Base-by-base conservation (phyloP, 352 stramenopile species). In the Pythium angustatum region DNA sequence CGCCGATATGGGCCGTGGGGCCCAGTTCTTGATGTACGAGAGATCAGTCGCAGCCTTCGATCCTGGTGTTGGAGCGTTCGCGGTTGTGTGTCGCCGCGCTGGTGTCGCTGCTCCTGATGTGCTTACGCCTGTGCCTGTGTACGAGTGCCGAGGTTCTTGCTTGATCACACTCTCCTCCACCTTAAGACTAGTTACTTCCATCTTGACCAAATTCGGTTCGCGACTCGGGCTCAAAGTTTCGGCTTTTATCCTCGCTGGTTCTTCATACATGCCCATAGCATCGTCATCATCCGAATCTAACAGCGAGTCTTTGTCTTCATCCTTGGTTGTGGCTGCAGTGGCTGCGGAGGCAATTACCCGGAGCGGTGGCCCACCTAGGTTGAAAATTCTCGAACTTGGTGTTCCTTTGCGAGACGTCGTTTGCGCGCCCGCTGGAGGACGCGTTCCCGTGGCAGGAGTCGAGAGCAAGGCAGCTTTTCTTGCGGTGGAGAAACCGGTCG, bases 321-420 rank as follows among this genome's bases (percentile, higher is more conserved):
- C 66, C 14, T 70, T 65, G n/a, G 44, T 15, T 10, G 27, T 33
- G 45, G 68, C 12, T 68, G 51, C 15, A 10, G 24, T 15, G 11
- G 27, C 51, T 22, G 58, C 9, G 7, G 40, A 24, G 40, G 77
- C 76, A 19, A 80, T 75, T 1, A 90, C 81, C 56, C 81, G 79
- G 59, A 85, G 67, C 9, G 81, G 62, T 38, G 78, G 76, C 5
- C 73, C 73, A 81, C 78, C 69, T 24, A 88, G 64, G 24, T 70
- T 78, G 44, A 71, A 74, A 49, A 87, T 76, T 12, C 77, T 72
- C 22, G 73, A 72, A 9, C 68, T 66, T 3, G 60, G 54, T 14
- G 71, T 63, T 5, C 72, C 66, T 49, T 88, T 90, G 34, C 81
- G 74, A 2, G 77, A 78, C 17, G 79, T 90, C 7, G 75, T 80